Percentiles rank a stretch among this genome's conserved stretches.
These are phyloP conservation scores for Beauveria scarabaeidicola DNA, from an alignment of 2,329 filamentous ascomycete species.

Conservation along the genomic window DNA sequence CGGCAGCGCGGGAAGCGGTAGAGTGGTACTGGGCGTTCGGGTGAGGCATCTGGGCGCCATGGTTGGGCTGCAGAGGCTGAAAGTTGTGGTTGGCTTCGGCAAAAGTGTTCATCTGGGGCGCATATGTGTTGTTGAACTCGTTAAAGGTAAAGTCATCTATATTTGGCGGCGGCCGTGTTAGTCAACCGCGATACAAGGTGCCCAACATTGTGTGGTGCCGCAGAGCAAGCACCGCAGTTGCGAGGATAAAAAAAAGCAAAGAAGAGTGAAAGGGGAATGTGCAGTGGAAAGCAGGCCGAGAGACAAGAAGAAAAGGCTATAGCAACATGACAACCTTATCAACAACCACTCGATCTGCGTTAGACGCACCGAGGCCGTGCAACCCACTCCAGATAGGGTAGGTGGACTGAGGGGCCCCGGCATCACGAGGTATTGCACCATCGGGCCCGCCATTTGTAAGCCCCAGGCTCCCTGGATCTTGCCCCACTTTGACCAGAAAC, in stretches of 20 bases:
- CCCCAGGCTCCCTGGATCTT: constrained; percentile 15
- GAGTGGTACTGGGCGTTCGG: constrained; percentile 24
- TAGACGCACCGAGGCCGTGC: constrained; percentile 2
- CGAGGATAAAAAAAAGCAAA: background rate
- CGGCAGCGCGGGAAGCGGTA: constrained; percentile 24
- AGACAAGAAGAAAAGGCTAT: background rate
- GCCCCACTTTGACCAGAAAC: constrained; percentile 11
- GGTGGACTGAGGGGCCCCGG: constrained; percentile 14
- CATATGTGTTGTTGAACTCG: constrained; percentile 46
- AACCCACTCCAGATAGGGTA: background rate
- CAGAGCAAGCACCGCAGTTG: background rate
- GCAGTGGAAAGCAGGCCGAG: background rate
- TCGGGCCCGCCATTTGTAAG: constrained; percentile 38
- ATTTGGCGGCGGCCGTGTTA: constrained; percentile 32
- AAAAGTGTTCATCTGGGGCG: constrained; percentile 37
- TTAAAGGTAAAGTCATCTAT: constrained; percentile 49
- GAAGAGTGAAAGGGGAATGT: background rate
- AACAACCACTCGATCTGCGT: background rate
- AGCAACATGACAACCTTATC: constrained; percentile 9
- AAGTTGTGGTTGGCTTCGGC: constrained; percentile 28
- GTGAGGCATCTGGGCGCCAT: constrained; percentile 24
- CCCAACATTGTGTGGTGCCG: constrained; percentile 1
- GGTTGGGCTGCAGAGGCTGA: constrained; percentile 46
- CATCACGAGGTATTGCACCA: constrained; percentile 57
- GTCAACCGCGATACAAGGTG: constrained; percentile 11